Evolutionary conservation across 345 rosid species (phyloP), one percentile per base, ranked within the genome.

Genomic region (Jatropha curcas): DNA sequence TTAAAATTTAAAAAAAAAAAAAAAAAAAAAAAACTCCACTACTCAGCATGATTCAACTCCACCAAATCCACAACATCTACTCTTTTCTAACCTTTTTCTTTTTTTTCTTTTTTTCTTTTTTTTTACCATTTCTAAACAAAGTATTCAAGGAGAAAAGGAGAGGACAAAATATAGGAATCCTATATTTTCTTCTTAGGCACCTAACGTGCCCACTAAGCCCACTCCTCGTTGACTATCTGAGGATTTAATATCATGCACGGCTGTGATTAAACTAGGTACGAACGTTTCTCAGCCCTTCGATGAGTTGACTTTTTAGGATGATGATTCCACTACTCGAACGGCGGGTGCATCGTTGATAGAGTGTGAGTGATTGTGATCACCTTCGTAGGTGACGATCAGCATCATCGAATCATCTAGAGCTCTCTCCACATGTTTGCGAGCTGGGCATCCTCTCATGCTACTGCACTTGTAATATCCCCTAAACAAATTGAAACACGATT

Each of bases 401-500:
- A 92, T 92, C 87, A 80, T 85, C 20, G 94, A 79, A 65, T 94
- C 93, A 76, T 92, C 97, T 0, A 76, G 68, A 13, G 92, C 96
- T 59, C 98, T 84, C 82, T 94, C 98, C 75, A 94, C 97, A 65
- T 92, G 98, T 80, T 94, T 94, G 59, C 97, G 85, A 48, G 98
- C 98, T 27, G 98, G 96, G 30, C 98, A 94, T 0, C 93, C 96
- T 74, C 93, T 83, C 20, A 92, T 79, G 76, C 94, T 90, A 74
- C 98, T 94, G 77, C 98, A 94, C 70, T 88, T 94, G 86, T 94
- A 94, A 80, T 94, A 94, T 8, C 97, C 98, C 81, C 97, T 94
- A 82, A 20, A 68, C 74, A 71, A 65, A 68, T 55, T 53, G 27
- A 51, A 17, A 50, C 48, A 70, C 25, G 30, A 46, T 14, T 13